Evolutionary conservation across 306 rosid genomes (phyloP), one percentile per base, ranked within the genome.

Genomic region (Rosa lucieae): DNA sequence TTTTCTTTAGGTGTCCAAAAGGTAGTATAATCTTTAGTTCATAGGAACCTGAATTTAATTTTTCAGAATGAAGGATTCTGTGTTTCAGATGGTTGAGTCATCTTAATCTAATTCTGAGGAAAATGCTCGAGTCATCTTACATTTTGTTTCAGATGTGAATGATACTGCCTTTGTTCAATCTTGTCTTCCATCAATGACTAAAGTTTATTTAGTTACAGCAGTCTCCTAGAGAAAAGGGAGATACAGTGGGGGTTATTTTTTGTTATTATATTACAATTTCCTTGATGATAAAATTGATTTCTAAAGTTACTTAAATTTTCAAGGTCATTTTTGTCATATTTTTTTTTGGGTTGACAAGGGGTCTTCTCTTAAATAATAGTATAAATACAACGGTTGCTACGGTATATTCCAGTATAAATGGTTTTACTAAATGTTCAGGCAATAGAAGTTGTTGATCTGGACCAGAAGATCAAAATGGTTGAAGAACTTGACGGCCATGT

Each of bases 391-490:
- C 37, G 15, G 11, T 75, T 48, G 13, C 43, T 42, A 42, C 21
- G 5, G 13, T 72, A 13, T 21, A 23, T 29, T 35, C 42, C 9
- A 5, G 3, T 72, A 20, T 72, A 35, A 48, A 18, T 76, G 42
- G 23, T 40, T 23, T 32, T 67, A 5, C 17, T 10, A 61, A 42
- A 42, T 77, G 14, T 74, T 63, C 82, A 95, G 99, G 99, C 99
- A 15, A 95, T 95, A 59, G 99, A 95, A 86, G 99, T 95, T 86
- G 99, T 95, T 87, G 96, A 92, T 86, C 84, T 92, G 78, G 98
- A 87, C 74, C 99, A 92, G 85, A 91, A 92, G 87, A 95, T 90
- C 78, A 83, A 83, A 88, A 95, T 95, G 97, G 99, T 92, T 59
- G 88, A 81, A 83, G 99, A 92, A 79, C 99, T 95, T 74, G 98